Evolutionary conservation across 352 stramenopile species (phyloP), one percentile per base, ranked within the genome.

Genomic region (Pythium phragmitis): DNA sequence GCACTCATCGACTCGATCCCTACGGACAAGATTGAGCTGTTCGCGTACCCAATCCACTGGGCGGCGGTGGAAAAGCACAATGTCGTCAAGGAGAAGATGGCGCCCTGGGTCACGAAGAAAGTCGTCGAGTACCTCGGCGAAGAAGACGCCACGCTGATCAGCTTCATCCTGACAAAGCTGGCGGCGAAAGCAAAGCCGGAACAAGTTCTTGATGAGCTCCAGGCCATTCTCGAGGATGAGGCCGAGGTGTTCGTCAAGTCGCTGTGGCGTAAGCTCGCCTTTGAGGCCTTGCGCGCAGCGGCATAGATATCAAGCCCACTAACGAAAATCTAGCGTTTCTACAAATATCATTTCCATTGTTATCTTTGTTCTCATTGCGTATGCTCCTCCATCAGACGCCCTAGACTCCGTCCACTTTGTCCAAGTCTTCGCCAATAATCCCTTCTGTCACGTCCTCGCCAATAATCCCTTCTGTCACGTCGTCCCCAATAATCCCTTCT

Each of bases 201-300:
- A 11, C 62, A 56, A 30, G 77, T 86, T 57, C 54, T 83, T 6
- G 60, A 65, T 14, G 77, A 82, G 33, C 54, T 86, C 4, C 42
- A 63, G 17, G 63, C 68, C 3, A 69, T 86, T 39, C 72, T 86
- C 17, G 77, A 86, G 16, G 68, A 79, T 51, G 77, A 83, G 16
- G 77, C 77, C 43, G 77, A 86, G 49, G 59, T 74, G 23, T 86
- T 86, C 46, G 73, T 86, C 30, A 69, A 81, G 58, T 52, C 74
- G 16, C 63, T 86, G n/a, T 86, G 77, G 77, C 77, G 77, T 45
- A 81, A 80, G 26, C 67, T 86, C 48, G 72, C 73, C 16, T 86
- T 83, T 41, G 77, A 86, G 69, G 70, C 75, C 4, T 45, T 79
- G 9, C 72, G 70, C 9, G 62, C 60, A 4, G 48, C 56, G 8